A percentile compares a stretch with the other conserved stretches of the same genome.
These are phyloP conservation scores for Sequoia sempervirens DNA, from an alignment of 75 land plant species.

Conservation along the genomic window DNA sequence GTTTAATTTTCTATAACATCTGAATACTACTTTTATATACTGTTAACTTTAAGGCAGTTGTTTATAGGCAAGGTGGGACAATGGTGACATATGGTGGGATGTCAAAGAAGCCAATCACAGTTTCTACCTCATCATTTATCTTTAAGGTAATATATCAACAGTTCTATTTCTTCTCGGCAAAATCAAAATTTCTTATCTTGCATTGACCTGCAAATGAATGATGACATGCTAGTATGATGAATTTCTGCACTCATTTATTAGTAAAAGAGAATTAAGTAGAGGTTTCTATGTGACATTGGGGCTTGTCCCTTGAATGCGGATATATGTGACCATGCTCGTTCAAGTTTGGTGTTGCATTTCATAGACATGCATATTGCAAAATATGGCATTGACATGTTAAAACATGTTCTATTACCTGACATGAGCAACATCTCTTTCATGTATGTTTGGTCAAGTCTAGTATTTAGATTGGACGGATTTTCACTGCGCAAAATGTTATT, in stretches of 20 bases:
- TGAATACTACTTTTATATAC: background rate
- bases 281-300: background rate
- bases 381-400: background rate
- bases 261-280: no score
- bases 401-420: background rate
- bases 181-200: background rate
- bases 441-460: background rate
- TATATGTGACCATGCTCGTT: background rate
- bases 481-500: background rate
- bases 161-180: background rate
- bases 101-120: conserved; percentile 93
- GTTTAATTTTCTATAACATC: background rate
- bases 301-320: background rate
- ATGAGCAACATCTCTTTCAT: background rate
- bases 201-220: background rate
- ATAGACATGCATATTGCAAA: background rate
- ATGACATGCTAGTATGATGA: background rate
- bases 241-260: background rate
- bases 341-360: background rate
- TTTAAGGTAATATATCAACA: conserved; percentile 62
- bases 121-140: conserved; percentile 91
- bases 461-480: background rate
- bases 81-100: conserved; percentile 99
- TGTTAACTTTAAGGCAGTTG: background rate
- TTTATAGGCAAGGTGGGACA: conserved; percentile 74